Conservation (phyloP, 176 grass and related monocot species). For the Phragmites australis region DNA sequence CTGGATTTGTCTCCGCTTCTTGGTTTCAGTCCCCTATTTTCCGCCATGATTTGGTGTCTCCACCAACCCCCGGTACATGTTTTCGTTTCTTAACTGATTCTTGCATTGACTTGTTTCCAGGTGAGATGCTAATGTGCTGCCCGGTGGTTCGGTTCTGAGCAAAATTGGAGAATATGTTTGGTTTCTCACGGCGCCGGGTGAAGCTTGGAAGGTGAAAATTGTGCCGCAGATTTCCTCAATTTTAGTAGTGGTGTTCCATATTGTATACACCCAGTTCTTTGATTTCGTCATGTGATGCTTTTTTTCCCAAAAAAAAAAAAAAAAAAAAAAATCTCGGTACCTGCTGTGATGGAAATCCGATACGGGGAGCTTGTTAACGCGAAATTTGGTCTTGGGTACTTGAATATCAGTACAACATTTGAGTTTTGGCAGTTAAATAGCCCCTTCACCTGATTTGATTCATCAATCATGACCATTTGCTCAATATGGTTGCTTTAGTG, state of each 20-base stretch:
- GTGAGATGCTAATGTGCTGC: constrained; percentile 14
- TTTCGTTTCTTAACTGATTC: background rate
- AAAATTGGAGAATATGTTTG: constrained; percentile 68
- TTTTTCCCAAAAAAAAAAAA: too few relatives aligned
- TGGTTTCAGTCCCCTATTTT: constrained; percentile 26
- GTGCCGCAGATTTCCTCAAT: too few relatives aligned
- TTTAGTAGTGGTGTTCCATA: background rate
- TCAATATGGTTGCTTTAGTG: too few relatives aligned
- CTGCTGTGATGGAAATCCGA: background rate
- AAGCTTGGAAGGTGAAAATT: constrained; percentile 72
- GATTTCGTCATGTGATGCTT: background rate
- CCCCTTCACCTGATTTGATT: background rate
- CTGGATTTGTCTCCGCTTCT: background rate
- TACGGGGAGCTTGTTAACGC: background rate
- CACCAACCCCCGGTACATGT: background rate
- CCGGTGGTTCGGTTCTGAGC: background rate
- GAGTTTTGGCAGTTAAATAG: background rate
- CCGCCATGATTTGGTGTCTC: constrained; percentile 39
- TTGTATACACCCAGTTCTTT: background rate
- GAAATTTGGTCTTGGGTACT: constrained; percentile 1
- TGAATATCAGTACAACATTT: background rate
- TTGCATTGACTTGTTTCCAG: constrained; percentile 32
- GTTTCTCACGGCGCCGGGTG: constrained; percentile 69
- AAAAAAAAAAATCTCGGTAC: background rate
- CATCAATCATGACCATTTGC: constrained; percentile 7